Conservation (phyloP, 2,329 filamentous ascomycete species). For the Elsinoe batatas region DNA sequence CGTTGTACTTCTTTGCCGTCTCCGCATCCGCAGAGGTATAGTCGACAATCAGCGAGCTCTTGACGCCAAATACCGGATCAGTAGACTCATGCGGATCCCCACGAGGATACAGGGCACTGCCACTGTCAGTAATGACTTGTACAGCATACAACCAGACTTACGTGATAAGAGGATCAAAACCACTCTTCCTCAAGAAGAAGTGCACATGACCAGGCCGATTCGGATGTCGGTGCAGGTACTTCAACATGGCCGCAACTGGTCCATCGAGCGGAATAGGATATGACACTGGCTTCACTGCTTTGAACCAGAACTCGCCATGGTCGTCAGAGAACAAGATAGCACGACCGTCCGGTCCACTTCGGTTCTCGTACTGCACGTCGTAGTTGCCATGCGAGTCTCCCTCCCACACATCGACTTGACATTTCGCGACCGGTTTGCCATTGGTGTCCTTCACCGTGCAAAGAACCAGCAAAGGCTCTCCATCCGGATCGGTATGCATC, state of each 20-base stretch:
- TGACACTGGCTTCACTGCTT: conserved; percentile 22
- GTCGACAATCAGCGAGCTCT: conserved; percentile 60
- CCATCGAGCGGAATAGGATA: conserved; percentile 24
- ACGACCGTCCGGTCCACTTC: conserved; percentile 20
- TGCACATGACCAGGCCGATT: conserved; percentile 23
- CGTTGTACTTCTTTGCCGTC: conserved; percentile 48
- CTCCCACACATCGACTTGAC: conserved; percentile 21
- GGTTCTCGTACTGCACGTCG: conserved; percentile 22
- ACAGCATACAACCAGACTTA: conserved; percentile 9
- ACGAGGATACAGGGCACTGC: conserved; percentile 60
- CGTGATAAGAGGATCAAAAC: conserved; percentile 21
- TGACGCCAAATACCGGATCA: conserved; percentile 75
- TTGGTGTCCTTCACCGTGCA: conserved; percentile 20
- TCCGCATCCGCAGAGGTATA: conserved; percentile 40
- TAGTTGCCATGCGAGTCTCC: conserved; percentile 24
- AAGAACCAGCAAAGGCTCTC: conserved; percentile 18
- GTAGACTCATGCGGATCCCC: conserved; percentile 68
- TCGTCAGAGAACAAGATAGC: conserved; percentile 20
- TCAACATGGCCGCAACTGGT: conserved; percentile 20
- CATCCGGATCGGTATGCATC: conserved; percentile 19
- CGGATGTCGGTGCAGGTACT: conserved; percentile 19
- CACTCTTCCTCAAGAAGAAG: conserved; percentile 20
- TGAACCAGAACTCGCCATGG: conserved; percentile 21
- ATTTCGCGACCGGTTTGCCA: conserved; percentile 18
- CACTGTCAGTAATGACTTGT: background rate